Evolutionary conservation across 2,329 filamentous ascomycete species (phyloP).

Genomic region (Colletotrichum navitas): DNA sequence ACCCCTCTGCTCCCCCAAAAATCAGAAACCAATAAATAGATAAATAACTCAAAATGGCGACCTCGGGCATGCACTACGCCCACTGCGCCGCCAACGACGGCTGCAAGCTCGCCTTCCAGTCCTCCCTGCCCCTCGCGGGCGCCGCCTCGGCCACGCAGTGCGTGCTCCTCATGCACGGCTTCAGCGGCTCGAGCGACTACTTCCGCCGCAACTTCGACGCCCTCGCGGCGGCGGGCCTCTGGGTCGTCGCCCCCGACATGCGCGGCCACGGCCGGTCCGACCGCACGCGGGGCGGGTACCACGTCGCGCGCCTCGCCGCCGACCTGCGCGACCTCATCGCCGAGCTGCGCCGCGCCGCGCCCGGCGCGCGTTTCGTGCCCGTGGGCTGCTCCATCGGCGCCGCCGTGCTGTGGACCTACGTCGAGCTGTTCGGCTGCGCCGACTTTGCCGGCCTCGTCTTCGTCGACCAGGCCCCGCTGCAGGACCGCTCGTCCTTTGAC

Average conservation of each 20-base stretch:
- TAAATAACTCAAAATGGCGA: conserved; percentile 11
- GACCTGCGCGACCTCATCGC: conserved; percentile 51
- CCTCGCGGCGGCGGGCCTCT: conserved; percentile 47
- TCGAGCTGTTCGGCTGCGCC: conserved; percentile 53
- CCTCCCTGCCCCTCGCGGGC: conserved; percentile 48
- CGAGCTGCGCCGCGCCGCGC: conserved; percentile 44
- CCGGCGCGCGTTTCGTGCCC: conserved; percentile 46
- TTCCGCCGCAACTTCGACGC: conserved; percentile 52
- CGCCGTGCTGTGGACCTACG: conserved; percentile 56
- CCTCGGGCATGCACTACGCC: conserved; percentile 49
- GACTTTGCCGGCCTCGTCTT: conserved; percentile 53
- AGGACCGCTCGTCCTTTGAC: conserved; percentile 51
- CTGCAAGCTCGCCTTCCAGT: conserved; percentile 52
- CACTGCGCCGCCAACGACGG: conserved; percentile 50
- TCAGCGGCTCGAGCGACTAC: conserved; percentile 56
- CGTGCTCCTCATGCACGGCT: conserved; percentile 56
- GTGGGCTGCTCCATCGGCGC: conserved; percentile 58
- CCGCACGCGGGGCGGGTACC: conserved; percentile 51
- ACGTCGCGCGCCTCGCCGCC: conserved; percentile 56
- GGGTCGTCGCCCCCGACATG: conserved; percentile 56
- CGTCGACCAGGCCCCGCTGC: conserved; percentile 57
- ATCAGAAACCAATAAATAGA: background rate
- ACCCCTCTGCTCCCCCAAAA: background rate
- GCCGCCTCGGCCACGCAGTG: conserved; percentile 40
- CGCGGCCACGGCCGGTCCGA: conserved; percentile 55